phyloP scores from a whole-genome alignment of 805 yeast genomes.

The Dipodascus geniculatus region DNA sequence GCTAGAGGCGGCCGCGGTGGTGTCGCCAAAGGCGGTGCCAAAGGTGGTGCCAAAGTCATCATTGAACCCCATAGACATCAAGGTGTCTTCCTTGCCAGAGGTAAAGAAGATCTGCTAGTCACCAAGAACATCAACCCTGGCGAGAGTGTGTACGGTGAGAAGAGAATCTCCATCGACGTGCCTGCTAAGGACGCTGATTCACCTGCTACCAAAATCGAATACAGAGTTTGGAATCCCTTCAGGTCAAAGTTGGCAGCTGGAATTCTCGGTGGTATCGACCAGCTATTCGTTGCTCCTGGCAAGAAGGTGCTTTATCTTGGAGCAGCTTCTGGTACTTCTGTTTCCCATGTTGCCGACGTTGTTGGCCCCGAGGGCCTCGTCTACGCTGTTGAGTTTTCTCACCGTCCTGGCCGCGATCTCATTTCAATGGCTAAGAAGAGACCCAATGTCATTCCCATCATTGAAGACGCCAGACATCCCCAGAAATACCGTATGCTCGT shows the following conservation, averaged over 20 bases:
- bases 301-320: slow-evolving; percentile 94
- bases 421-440: slow-evolving; percentile 99
- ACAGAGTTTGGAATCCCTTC: slow-evolving; percentile 99
- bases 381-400: slow-evolving; percentile 98
- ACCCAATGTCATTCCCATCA: slow-evolving; percentile 96
- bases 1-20: slow-evolving; percentile 48
- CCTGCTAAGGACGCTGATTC: slow-evolving; percentile 67
- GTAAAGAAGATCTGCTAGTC: slow-evolving; percentile 95
- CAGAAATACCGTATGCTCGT: slow-evolving; percentile 98
- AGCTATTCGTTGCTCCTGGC: slow-evolving; percentile 95
- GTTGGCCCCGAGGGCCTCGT: slow-evolving; percentile 99
- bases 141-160: slow-evolving; percentile 97
- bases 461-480: slow-evolving; percentile 99
- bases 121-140: slow-evolving; percentile 98
- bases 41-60: slow-evolving; percentile 83
- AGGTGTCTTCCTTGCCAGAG: slow-evolving; percentile 97
- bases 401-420: slow-evolving; percentile 99
- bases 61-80: slow-evolving; percentile 98
- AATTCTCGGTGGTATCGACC: slow-evolving; percentile 99
- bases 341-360: slow-evolving; percentile 94
- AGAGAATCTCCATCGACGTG: slow-evolving; percentile 87
- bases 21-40: slow-evolving; percentile 43
- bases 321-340: slow-evolving; percentile 99
- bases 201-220: slow-evolving; percentile 79
- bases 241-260: slow-evolving; percentile 99